Evolutionary conservation across 108 stramenopile genomes (phyloP), one percentile per base, ranked within the genome.

Genomic region (Discostella pseudostelligera): DNA sequence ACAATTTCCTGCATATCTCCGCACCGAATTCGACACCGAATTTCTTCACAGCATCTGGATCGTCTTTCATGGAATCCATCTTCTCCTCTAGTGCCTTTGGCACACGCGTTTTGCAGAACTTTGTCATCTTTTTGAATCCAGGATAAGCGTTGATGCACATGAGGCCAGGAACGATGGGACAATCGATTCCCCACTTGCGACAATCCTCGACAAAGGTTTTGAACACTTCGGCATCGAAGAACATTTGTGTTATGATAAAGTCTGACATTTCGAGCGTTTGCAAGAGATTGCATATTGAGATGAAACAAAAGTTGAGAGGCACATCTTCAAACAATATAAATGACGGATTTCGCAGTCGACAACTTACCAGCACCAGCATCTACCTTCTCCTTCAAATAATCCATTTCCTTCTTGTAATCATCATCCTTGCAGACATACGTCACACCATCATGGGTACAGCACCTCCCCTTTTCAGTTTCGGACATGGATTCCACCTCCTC

Each of bases 201-300:
- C 99, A 99, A 55, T 93, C 96, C 51, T 93, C 65, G 40, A 96
- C 93, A 66, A 97, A 99, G 16, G 72, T 71, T 48, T 76, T 79
- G 84, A 94, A 99, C 26, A 96, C 96, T 54, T 85, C 83, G 32
- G 87, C 74, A 50, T 99, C 99, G 65, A 98, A 99, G 84, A 99
- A 99, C 98, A 99, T 99, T 93, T 99, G 99, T 3, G 99, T 99
- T 67, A 99, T 96, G 76, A 98, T 94, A 36, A 96, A 82, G 67
- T 96, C 92, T 81, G 83, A 55, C 56, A 45, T 54, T 4, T n/a
- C n/a, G 42, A 68, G 43, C 5, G 0, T 19, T 16, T 37, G 1
- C 1, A 11, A 35, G 36, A 2, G 36, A 39, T 8, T 56, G 37
- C 9, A 56, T 56, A n/a, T 36, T 19, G 19, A 39, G 32, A 10